Conservation (phyloP, 257 asterid genomes). For the Solanum lignicaule region DNA sequence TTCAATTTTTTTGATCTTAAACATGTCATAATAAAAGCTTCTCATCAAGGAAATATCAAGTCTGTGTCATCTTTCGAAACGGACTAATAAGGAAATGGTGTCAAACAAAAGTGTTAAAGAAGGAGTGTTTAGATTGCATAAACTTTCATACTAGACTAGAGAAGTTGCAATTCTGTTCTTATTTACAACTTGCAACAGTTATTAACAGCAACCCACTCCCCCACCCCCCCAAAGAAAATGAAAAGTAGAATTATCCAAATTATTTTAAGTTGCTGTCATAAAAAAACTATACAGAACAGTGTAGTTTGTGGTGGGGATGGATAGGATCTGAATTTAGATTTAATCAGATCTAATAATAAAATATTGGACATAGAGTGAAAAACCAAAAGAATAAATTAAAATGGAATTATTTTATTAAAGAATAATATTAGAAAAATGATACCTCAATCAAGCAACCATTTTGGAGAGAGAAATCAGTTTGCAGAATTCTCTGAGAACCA, state of each 20-base stretch:
- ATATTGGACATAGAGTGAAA: neutral
- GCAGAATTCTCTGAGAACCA: conserved; percentile 55
- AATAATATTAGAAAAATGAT: neutral
- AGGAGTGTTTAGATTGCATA: neutral
- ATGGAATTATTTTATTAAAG: neutral
- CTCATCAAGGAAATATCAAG: neutral
- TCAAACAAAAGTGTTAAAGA: neutral
- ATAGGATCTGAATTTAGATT: no score
- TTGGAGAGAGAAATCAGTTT: conserved; percentile 29
- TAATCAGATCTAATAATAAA: no score
- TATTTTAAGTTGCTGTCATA: neutral
- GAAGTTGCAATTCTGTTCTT: neutral
- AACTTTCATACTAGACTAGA: neutral
- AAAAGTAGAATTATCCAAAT: neutral
- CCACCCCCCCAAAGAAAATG: neutral
- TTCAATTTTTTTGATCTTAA: neutral
- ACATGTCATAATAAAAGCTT: neutral
- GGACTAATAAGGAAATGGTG: neutral
- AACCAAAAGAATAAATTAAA: neutral
- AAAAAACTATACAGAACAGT: no score
- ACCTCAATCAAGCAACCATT: conserved; percentile 57
- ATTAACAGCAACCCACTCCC: neutral
- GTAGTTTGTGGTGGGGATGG: neutral
- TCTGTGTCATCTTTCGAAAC: neutral
- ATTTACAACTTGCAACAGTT: neutral